Conservation (phyloP, 1,284 basidiomycete genomes). For the Sanghuangporus sanghuang region DNA sequence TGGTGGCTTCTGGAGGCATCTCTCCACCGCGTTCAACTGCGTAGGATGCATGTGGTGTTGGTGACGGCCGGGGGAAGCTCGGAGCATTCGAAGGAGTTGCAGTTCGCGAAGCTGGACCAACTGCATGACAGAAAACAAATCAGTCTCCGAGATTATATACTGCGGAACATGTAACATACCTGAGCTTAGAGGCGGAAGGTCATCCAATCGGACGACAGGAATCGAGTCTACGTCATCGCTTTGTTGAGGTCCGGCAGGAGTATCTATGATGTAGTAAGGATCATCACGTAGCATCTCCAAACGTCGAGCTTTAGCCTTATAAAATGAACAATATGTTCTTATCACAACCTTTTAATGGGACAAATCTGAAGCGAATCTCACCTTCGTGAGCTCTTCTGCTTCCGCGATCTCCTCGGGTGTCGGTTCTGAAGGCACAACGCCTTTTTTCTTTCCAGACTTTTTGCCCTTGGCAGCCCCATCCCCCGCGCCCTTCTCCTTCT, state of each 20-base stretch:
- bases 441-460: constrained; percentile 28
- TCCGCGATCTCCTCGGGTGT: constrained; percentile 12
- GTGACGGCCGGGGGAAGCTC: constrained; percentile 9
- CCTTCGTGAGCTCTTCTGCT: constrained; percentile 13
- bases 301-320: constrained; percentile 68
- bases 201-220: constrained; percentile 78
- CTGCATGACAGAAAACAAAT: constrained; percentile 19
- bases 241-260: constrained; percentile 36
- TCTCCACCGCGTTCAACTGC: constrained; percentile 78
- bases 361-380: not conserved
- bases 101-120: constrained; percentile 36
- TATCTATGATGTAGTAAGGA: constrained; percentile 83
- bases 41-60: constrained; percentile 32
- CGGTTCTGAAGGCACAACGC: not conserved
- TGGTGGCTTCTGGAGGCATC: constrained; percentile 66
- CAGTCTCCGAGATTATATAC: not conserved
- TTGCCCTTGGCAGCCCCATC: constrained; percentile 21
- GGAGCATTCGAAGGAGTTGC: constrained; percentile 28
- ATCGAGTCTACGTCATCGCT: constrained; percentile 76
- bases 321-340: not conserved
- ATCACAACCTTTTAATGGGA: too few relatives aligned
- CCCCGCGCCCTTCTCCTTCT: constrained; percentile 32
- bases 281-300: constrained; percentile 73
- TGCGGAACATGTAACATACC: constrained; percentile 27
- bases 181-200: constrained; percentile 46